Base-by-base conservation (phyloP, 768 basidiomycete genomes). In the Tylopilus subfusipes region DNA sequence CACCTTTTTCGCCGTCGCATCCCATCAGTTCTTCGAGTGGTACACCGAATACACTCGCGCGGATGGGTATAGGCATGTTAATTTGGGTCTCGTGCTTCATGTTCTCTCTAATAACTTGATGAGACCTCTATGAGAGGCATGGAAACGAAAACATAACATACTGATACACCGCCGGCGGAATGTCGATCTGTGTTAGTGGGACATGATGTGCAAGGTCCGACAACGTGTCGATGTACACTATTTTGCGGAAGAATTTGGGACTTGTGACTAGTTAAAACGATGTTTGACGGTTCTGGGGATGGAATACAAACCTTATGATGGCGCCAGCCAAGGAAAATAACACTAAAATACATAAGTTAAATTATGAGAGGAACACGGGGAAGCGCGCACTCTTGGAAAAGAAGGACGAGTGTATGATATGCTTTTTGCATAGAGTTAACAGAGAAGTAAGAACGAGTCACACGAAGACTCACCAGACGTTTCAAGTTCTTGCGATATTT, bases 401-500 rank as follows among this genome's bases (percentile, higher is more conserved):
- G 71, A 90, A 90, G 2, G 86, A 88, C 3, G 92, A 85, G 63
- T 94, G 92, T 4, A 94, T 87, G 55, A 94, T 88, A 69, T 86
- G 89, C 89, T 92, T 91, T n/a, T 63, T 49, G 33, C 21, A 13
- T 11, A 51, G 31, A 19, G 21, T 64, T n/a, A 65, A 59, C 36
- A 30, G n/a, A 22, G 14, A 42, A 38, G 46, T 22, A n/a, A 4
- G 25, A 36, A 47, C 18, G 54, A 12, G 30, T 0, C 5, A 30
- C 10, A 34, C 10, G 31, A 30, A 48, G 13, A 69, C 86, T 52
- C 56, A 88, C 90, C 71, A 94, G 65, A 64, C 83, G 82, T 69
- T 93, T 93, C 54, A 94, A 70, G 64, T 94, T 91, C 75, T 94
- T 94, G 50, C 92, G 80, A 65, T 92, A 94, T 68, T 90, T 92